Base-by-base conservation (phyloP, 345 rosid species). In the Brassica napus region DNA sequence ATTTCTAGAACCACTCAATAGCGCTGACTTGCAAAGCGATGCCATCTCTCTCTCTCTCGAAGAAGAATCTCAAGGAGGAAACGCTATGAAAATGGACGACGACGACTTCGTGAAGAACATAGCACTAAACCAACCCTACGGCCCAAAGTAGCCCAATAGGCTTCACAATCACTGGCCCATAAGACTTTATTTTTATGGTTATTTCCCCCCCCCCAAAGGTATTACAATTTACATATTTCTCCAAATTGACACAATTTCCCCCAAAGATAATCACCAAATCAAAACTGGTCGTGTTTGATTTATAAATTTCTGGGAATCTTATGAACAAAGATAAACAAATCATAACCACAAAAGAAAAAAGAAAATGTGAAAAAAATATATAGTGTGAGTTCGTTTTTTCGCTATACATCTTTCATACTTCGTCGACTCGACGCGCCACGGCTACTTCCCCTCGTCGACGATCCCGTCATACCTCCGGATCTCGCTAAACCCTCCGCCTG, bases 331-430 rank as follows among this genome's bases (percentile, higher is more conserved):
- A 54, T 18, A 73, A 35, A 11, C 69, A 68, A 79, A 79, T 60
- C 74, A 73, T 34, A 68, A 61, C 65, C 47, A 74, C 73, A 60
- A 67, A 2, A 30, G 10, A 61, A 31, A 16, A 24, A 34, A 16
- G 0, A 64, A 65, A 63, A 61, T 1, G 64, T 59, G 64, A n/a
- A n/a, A 52, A 52, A n/a, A 52, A 49, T 49, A 44, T 11, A 52
- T 11, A 44, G 35, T 5, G 28, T 60, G 65, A 1, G 12, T 52
- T 71, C 26, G 2, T 59, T 23, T 16, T 72, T 24, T 60, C 5
- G 9, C 74, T 80, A 70, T 75, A 75, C 80, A 80, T 80, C 83
- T 80, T 80, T 80, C 68, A 57, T 6, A 75, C 76, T 75, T 42
- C 34, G 72, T 70, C 79, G 68, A 23, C 79, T 80, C 34, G 83